A percentile compares a stretch with the other conserved stretches of the same genome.
phyloP scores from a whole-genome alignment of 176 grass and related monocot species.

The Olyra latifolia region DNA sequence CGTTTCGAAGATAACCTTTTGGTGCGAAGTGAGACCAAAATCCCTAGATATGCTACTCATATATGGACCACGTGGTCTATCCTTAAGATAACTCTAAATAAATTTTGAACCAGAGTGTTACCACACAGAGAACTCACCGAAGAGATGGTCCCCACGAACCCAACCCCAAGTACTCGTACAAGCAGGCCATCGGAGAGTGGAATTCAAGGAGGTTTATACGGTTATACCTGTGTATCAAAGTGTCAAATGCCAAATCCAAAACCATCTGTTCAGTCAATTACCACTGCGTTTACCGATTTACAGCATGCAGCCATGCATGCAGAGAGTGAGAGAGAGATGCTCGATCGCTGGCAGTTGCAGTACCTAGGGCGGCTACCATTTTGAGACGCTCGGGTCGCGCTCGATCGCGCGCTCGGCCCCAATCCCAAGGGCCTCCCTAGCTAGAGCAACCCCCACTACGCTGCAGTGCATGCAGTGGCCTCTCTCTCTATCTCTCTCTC shows the following conservation, averaged over 20 bases:
- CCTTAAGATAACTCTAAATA: too few species aligned
- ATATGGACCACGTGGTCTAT: too few species aligned
- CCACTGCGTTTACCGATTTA: background rate
- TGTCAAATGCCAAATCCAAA: background rate
- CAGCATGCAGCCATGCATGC: background rate
- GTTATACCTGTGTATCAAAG: too few species aligned
- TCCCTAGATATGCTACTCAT: too few species aligned
- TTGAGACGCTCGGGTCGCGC: background rate
- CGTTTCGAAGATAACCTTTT: too few species aligned
- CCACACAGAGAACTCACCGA: too few species aligned
- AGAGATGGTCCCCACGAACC: background rate
- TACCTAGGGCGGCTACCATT: background rate
- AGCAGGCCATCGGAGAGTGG: background rate
- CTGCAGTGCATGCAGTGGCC: background rate
- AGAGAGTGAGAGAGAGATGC: background rate
- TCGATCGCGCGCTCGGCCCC: too few species aligned
- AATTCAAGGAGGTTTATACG: background rate
- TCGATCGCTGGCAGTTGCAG: too few species aligned
- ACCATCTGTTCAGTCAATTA: background rate
- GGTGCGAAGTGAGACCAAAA: too few species aligned
- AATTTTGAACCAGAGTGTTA: too few species aligned
- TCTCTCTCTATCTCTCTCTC: too few species aligned
- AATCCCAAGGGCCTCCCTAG: constrained; percentile 24
- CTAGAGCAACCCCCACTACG: background rate
- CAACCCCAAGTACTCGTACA: background rate